Conservation (phyloP, 2,329 filamentous ascomycete species). For the Exophiala calicioides region DNA sequence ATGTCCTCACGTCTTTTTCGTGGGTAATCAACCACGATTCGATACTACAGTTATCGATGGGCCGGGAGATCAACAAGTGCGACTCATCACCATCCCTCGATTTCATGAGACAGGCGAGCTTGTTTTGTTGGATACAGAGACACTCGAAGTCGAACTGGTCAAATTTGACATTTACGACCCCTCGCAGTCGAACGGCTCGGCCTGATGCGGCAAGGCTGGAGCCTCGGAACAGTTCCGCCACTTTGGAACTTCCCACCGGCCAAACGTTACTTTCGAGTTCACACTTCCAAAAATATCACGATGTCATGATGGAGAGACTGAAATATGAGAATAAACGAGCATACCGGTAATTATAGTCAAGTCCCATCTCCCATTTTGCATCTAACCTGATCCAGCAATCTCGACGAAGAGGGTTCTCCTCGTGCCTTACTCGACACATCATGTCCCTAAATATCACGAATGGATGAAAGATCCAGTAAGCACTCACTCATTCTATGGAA, state of each 20-base stretch:
- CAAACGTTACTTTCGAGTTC: neutral
- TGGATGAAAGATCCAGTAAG: conserved; percentile 85
- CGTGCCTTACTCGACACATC: conserved; percentile 79
- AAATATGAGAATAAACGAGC: conserved; percentile 38
- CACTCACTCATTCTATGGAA: conserved; percentile 12
- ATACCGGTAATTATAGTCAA: conserved; percentile 31
- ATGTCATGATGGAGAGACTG: conserved; percentile 12
- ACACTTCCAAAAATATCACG: conserved; percentile 1
- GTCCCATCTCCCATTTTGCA: neutral
- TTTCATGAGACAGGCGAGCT: conserved; percentile 78
- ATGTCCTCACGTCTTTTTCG: conserved; percentile 89
- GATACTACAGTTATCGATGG: conserved; percentile 68
- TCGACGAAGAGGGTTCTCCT: conserved; percentile 67
- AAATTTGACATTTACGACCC: conserved; percentile 52
- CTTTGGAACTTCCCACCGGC: neutral
- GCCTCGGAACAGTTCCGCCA: conserved; percentile 5
- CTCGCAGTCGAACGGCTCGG: conserved; percentile 10
- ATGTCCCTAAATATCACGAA: conserved; percentile 78
- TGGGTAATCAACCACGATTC: conserved; percentile 80
- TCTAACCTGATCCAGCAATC: conserved; percentile 57
- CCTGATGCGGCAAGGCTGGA: conserved; percentile 9
- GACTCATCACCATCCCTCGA: conserved; percentile 78
- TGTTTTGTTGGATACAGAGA: conserved; percentile 82
- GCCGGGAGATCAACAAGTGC: conserved; percentile 66
- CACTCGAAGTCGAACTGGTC: conserved; percentile 73